phyloP scores from a whole-genome alignment of 2,329 filamentous ascomycete genomes.

The Byssoonygena ceratinophila region DNA sequence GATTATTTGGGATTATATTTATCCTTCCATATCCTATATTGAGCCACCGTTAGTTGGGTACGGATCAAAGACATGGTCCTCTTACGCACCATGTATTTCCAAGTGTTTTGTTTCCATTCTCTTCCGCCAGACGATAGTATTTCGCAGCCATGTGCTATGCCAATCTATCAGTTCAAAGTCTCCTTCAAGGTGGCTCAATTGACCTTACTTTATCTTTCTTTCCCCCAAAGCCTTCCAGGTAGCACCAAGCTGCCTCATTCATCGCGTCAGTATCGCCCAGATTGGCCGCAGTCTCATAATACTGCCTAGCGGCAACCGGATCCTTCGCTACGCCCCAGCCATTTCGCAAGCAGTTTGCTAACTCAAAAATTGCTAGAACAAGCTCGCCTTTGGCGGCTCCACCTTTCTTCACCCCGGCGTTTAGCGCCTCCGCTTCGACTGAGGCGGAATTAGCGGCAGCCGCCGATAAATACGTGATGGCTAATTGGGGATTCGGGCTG shows the following conservation, averaged over 20 bases:
- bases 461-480: constrained; percentile 72
- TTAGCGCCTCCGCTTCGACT: constrained; percentile 73
- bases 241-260: constrained; percentile 96
- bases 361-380: constrained; percentile 89
- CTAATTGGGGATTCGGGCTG: constrained; percentile 56
- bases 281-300: constrained; percentile 96
- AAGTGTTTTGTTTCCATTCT: constrained; percentile 76
- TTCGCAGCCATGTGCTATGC: constrained; percentile 50
- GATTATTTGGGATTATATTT: constrained; percentile 61
- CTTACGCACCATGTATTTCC: constrained; percentile 84
- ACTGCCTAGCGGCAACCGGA: constrained; percentile 71
- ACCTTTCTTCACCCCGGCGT: constrained; percentile 82
- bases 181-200: background rate
- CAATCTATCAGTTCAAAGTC: constrained; percentile 14
- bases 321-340: constrained; percentile 89
- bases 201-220: constrained; percentile 92
- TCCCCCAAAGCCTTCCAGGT: constrained; percentile 89
- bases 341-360: constrained; percentile 67
- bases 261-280: constrained; percentile 93
- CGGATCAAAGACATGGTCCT: background rate
- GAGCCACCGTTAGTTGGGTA: background rate
- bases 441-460: constrained; percentile 83
- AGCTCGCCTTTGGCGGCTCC: constrained; percentile 93
- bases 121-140: constrained; percentile 80
- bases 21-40: constrained; percentile 86